phyloP scores from a whole-genome alignment of 352 stramenopile species.

The Labyrinthula sp. region DNA sequence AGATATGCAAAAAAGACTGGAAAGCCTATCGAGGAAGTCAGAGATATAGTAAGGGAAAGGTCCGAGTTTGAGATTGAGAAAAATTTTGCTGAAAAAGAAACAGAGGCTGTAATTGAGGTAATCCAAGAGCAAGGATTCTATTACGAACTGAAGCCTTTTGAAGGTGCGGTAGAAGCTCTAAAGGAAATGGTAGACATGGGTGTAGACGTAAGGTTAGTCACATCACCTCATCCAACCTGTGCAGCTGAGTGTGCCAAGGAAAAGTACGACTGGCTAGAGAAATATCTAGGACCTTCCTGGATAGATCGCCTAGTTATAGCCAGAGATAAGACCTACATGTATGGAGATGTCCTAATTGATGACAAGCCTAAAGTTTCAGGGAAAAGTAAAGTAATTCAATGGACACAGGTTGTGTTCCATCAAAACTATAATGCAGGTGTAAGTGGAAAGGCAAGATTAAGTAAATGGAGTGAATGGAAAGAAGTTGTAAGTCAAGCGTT shows the following conservation, averaged over 20 bases:
- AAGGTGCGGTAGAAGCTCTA: conserved; percentile 21
- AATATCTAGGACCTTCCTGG: conserved; percentile 26
- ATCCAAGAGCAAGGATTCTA: conserved; percentile 29
- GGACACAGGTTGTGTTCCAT: conserved; percentile 29
- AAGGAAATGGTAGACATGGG: conserved; percentile 2
- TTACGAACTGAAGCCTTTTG: conserved; percentile 11
- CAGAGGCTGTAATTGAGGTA: conserved; percentile 1
- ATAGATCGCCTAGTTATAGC: conserved; percentile 23
- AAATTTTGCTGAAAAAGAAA: conserved; percentile 9
- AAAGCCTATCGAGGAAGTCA: neutral
- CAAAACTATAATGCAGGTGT: conserved; percentile 27
- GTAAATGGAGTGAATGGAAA: neutral
- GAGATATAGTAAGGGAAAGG: neutral
- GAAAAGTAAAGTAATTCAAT: neutral
- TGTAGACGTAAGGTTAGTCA: conserved; percentile 16
- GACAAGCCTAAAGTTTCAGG: conserved; percentile 22
- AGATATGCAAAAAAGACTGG: conserved; percentile 2
- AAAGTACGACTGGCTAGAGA: conserved; percentile 30
- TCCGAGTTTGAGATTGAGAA: conserved; percentile 12
- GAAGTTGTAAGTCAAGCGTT: too few relatives aligned
- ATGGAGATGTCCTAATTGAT: conserved; percentile 26
- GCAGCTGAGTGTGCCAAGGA: conserved; percentile 9
- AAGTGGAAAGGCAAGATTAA: conserved; percentile 4
- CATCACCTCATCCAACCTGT: conserved; percentile 4
- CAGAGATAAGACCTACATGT: conserved; percentile 29